Evolutionary conservation across 228 moss, liverwort and hornwort genomes (phyloP), one percentile per base, ranked within the genome.

Genomic region (Sphagnum magellanicum): DNA sequence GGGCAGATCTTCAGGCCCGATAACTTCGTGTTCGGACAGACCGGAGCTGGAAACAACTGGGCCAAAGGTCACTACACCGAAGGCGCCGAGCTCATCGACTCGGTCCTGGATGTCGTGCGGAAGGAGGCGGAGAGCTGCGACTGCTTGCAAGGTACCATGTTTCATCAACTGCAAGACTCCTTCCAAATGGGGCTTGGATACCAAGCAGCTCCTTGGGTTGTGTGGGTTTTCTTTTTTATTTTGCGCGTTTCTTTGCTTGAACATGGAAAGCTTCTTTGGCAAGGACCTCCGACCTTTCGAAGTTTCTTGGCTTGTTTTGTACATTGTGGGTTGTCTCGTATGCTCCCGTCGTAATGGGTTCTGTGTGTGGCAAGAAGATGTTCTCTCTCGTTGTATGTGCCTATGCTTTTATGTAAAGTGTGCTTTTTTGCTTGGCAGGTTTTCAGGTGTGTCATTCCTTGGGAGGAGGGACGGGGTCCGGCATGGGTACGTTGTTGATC

Each of bases 61-160:
- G 84, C 81, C 0, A 81, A 84, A 51, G 81, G 81, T 5, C 84
- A 84, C 68, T 84, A 84, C 63, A 84, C 81, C 6, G 84, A 84
- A 10, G 81, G 84, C 6, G 84, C 84, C 5, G 84, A 84, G 78
- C 80, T 84, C 49, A 84, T 84, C 32, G 84, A 84, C 6, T 84
- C 84, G 0, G 84, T 81, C 0, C 81, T 84, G 4, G 84, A 84
- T 49, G 84, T 81, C 46, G 84, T 84, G 48, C 84, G 81, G 4
- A 84, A 84, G 67, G 84, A 84, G 63, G 84, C 84, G 17, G 84
- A 84, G 66, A 84, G 84, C 51, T 84, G 84, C 49, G 84, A 84
- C 75, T 84, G 84, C 63, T 75, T 84, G 4, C 84, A 84, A 78
- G 84, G 84, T 81, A 8, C 55, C 32, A 15, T 0, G 15, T 15